Evolutionary conservation across 257 asterid genomes (phyloP).

Genomic region (Coffea eugenioides): DNA sequence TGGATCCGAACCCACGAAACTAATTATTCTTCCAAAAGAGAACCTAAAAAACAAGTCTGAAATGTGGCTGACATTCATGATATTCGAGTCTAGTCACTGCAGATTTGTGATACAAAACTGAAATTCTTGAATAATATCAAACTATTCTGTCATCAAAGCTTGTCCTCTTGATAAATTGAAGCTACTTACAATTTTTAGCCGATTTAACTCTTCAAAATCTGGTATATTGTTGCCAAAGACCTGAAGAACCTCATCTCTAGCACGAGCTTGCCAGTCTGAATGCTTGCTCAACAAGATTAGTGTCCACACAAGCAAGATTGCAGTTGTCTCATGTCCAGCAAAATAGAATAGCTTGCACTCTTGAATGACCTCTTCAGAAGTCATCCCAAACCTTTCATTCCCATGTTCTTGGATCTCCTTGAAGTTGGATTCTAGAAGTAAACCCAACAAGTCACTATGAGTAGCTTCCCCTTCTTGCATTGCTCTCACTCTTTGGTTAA

Average conservation of each 20-base stretch:
- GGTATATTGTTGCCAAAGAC: constrained; percentile 7
- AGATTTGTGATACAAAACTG: too few species aligned
- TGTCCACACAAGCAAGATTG: constrained; percentile 27
- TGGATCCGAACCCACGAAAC: too few species aligned
- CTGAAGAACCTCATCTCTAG: constrained; percentile 23
- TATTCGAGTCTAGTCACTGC: too few species aligned
- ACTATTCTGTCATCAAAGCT: too few species aligned
- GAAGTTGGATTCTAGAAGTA: constrained; percentile 24
- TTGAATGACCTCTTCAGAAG: constrained; percentile 22
- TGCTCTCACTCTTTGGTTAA: constrained; percentile 33
- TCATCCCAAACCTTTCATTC: constrained; percentile 22
- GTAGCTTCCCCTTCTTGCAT: constrained; percentile 41
- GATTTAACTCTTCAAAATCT: constrained; percentile 17
- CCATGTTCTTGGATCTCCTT: constrained; percentile 27
- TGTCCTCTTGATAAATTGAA: too few species aligned
- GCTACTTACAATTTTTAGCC: constrained; percentile 18
- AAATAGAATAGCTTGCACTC: constrained; percentile 32
- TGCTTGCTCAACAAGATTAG: constrained; percentile 23
- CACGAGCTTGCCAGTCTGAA: constrained; percentile 26
- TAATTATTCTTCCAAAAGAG: too few species aligned
- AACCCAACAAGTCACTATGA: constrained; percentile 25
- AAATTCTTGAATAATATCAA: too few species aligned
- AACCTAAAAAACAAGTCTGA: too few species aligned
- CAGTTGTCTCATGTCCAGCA: constrained; percentile 30
- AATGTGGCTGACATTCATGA: too few species aligned